Percentiles rank a stretch among this genome's conserved stretches.
These are phyloP conservation scores for Leishmania braziliensis DNA, from an alignment of 208 protist species.

Conservation along the genomic window DNA sequence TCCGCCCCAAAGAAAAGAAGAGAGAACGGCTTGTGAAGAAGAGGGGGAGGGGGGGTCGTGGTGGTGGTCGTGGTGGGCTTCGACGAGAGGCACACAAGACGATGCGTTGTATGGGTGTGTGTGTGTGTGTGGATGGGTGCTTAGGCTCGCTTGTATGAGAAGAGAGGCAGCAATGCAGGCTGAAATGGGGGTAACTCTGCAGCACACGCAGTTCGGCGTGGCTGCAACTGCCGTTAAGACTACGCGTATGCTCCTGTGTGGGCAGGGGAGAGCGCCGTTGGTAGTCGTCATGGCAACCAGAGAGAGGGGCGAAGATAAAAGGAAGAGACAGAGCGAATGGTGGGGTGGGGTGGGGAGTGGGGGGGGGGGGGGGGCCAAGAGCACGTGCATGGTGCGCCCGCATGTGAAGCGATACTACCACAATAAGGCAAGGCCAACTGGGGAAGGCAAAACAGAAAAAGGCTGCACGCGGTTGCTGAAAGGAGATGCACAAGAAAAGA, in stretches of 20 bases:
- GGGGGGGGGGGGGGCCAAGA: background rate
- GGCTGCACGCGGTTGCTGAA: background rate
- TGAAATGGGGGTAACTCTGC: background rate
- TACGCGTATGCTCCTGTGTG: background rate
- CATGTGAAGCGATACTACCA: background rate
- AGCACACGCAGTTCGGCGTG: background rate
- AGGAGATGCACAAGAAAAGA: background rate
- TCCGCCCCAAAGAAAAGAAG: too few species aligned
- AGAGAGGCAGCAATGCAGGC: background rate
- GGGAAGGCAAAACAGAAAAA: background rate
- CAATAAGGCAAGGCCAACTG: background rate
- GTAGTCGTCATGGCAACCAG: background rate
- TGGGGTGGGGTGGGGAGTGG: background rate
- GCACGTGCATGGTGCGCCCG: background rate
- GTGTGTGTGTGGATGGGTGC: background rate
- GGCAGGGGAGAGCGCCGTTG: background rate
- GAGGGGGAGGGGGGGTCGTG: background rate
- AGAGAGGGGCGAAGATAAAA: background rate
- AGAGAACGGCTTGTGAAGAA: background rate
- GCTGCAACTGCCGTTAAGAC: background rate
- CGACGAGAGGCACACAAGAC: background rate
- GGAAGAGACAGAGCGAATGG: background rate
- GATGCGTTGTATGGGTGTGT: background rate
- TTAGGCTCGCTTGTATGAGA: too few species aligned
- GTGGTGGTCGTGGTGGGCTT: background rate